Base-by-base conservation (phyloP, 306 rosid genomes). In the Prunus mume region DNA sequence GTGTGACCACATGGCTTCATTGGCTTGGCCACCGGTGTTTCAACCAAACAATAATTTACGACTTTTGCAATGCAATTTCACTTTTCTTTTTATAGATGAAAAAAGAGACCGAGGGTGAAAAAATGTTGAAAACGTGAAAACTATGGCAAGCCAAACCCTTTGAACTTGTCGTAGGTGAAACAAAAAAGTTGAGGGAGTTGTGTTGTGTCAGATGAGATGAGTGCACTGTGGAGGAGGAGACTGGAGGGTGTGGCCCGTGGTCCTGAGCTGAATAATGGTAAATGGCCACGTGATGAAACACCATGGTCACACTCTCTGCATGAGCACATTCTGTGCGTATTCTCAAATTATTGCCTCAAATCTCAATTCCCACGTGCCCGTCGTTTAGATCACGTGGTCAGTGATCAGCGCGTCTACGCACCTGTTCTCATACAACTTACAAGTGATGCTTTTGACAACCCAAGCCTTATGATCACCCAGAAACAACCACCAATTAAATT, bases 331-430 rank as follows among this genome's bases (percentile, higher is more conserved):
- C 17, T 9, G 51, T 34, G 9, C 25, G 38, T 46, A 7, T 9
- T 66, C 75, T 56, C 63, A 46, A 49, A 12, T 46, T 8, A 70
- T 81, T 81, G 80, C 77, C 67, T 52, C 9, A 32, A 27, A 24
- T 6, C 68, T 17, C 74, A 61, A 77, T 17, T 28, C 75, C 81
- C 85, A 81, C 81, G 85, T 81, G 85, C 71, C 32, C 69, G 45
- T 18, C 73, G 49, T 2, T 55, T 6, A 20, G 30, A 3, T 76
- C 81, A 76, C 85, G 85, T 81, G 81, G 63, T n/a, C 67, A 8
- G 67, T 72, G 67, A 41, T 32, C 69, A 34, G 41, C 1, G 38
- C 38, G 6, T 38, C 43, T 38, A 38, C 43, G 43, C 9, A 38
- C 43, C 43, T 6, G 2, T 38, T 38, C 43, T 38, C 43, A 6